A percentile compares a stretch with the other conserved stretches of the same genome.
phyloP scores from a whole-genome alignment of 2,329 filamentous ascomycete genomes.

The Colletotrichum sp. region DNA sequence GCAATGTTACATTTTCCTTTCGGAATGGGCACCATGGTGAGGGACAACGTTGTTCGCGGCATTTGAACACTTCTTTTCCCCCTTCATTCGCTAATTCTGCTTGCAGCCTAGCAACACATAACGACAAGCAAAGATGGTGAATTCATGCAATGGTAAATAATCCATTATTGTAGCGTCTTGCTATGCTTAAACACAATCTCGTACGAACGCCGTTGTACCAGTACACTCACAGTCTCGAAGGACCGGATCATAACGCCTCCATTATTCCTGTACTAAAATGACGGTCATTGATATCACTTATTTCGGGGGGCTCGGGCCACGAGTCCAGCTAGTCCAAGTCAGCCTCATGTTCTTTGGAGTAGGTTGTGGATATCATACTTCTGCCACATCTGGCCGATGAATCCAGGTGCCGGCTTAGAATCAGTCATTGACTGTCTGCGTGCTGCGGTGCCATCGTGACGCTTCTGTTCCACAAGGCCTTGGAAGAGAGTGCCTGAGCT shows the following conservation, averaged over 20 bases:
- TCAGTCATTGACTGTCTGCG: conserved; percentile 61
- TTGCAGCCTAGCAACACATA: background rate
- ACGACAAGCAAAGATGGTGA: background rate
- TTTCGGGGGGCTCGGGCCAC: conserved; percentile 30
- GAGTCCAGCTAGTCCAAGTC: conserved; percentile 33
- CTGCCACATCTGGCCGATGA: conserved; percentile 62
- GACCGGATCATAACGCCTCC: background rate
- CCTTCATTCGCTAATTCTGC: background rate
- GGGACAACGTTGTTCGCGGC: no score
- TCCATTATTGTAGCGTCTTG: background rate
- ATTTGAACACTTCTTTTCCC: no score
- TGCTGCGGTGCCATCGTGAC: conserved; percentile 46
- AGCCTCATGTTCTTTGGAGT: accelerated
- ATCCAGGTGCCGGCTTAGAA: conserved; percentile 52
- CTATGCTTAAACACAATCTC: background rate
- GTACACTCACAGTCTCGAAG: background rate
- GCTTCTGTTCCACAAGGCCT: conserved; percentile 56
- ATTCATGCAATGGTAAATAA: background rate
- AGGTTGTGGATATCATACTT: conserved; percentile 43
- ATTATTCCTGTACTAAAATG: background rate
- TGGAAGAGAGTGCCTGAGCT: conserved; percentile 58
- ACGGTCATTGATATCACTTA: conserved; percentile 9
- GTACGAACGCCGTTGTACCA: background rate
- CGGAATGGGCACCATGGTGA: no score
- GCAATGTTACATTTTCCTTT: no score